These are phyloP conservation scores for Alnus rubra DNA, from an alignment of 306 rosid species.

Conservation along the genomic window DNA sequence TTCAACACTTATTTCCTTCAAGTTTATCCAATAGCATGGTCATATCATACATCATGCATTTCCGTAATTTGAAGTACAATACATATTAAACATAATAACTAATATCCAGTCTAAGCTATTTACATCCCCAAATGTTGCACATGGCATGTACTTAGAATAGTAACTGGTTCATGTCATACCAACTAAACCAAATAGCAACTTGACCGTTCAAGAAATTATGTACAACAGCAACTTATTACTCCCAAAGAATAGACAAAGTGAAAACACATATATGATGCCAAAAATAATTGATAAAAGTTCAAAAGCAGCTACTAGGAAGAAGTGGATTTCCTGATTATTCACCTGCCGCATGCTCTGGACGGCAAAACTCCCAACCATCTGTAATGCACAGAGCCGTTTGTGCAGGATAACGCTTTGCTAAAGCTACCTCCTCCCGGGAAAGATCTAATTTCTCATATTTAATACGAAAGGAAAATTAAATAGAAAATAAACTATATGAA, in stretches of 20 bases:
- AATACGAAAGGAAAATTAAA: conserved; percentile 16
- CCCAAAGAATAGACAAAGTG: background rate
- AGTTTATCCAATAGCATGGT: background rate
- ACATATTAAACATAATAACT: background rate
- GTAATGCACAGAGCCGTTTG: conserved; percentile 85
- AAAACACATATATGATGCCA: background rate
- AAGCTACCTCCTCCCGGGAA: conserved; percentile 62
- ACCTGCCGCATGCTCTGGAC: conserved; percentile 75
- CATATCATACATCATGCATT: background rate
- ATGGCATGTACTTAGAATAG: background rate
- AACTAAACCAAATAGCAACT: background rate
- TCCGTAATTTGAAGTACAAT: background rate
- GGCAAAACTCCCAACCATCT: conserved; percentile 96
- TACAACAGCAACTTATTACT: background rate
- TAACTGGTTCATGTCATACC: background rate
- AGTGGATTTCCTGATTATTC: conserved; percentile 1
- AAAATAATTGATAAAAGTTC: conserved; percentile 1
- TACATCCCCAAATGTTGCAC: background rate
- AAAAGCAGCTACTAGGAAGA: conserved; percentile 8
- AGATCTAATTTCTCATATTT: conserved; percentile 64
- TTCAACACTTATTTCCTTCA: no score
- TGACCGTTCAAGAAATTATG: background rate
- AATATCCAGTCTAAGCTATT: background rate
- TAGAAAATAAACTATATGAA: conserved; percentile 14
- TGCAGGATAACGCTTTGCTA: conserved; percentile 86